Base-by-base conservation (phyloP, 768 basidiomycete species). In the Tephrocybe sp. region DNA sequence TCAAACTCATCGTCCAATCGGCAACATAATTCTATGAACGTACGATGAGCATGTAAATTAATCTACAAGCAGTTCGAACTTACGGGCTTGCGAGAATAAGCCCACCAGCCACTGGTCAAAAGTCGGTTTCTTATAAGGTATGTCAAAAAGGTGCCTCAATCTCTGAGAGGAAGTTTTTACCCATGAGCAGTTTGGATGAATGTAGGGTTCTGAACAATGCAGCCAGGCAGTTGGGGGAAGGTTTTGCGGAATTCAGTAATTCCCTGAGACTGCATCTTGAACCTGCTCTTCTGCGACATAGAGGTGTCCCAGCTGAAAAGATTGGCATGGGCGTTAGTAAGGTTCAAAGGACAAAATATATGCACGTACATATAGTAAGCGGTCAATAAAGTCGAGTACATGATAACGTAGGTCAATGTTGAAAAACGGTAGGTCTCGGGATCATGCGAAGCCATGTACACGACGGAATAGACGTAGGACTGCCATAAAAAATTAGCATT, bases 391-490 rank as follows among this genome's bases (percentile, higher is more conserved):
- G 85, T 86, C 20, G 78, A 67, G 67, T 86, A 95, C 54, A 98
- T 76, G 45, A 83, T 59, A 50, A 92, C 72, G 54, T 93, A 88
- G 8, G 78, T 80, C 18, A 77, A 76, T 4, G 87, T 90, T 4
- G 92, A 86, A 78, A 94, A 98, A 33, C 76, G 81, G 74, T 98
- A 98, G 54, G 80, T 82, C 15, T 84, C 80, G 2, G 95, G 91
- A 53, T 97, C 85, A 68, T 93, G 89, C 3, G 91, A 87, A n/a
- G 91, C 88, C 91, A 99, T 98, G 76, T 94, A 98, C 45, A 99
- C 86, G 46, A 95, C 89, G 10, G 96, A 95, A 77, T 98, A 99
- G 58, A 91, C 90, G 66, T 99, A 99, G 38, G 95, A 94, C 88
- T 90, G 53, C 15, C 28, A 17, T 53, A 48, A 28, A 21, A 4